Conservation (phyloP, 345 rosid genomes). For the Sonneratia alba region DNA sequence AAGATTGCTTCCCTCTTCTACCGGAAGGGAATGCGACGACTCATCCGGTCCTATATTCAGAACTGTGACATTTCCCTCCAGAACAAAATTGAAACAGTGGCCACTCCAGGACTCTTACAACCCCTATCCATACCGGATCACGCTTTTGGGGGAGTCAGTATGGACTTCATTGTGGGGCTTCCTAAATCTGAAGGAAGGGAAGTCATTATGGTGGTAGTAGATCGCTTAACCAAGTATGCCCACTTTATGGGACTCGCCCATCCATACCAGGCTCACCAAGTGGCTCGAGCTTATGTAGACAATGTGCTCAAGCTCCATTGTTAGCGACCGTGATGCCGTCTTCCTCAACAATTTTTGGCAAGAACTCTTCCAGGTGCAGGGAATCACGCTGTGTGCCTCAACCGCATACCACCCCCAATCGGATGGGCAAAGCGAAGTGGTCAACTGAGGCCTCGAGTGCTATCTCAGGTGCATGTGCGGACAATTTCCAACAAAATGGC, state of each 20-base stretch:
- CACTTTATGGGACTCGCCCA: too few species aligned
- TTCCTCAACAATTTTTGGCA: constrained; percentile 1
- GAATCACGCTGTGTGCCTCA: neutral
- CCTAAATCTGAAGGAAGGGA: too few species aligned
- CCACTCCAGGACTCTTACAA: neutral
- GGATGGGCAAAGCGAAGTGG: neutral
- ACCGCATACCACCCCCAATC: neutral
- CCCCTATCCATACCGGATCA: neutral
- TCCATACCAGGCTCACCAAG: too few species aligned
- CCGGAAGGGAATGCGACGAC: constrained; percentile 1
- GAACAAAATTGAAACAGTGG: neutral
- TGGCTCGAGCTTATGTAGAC: too few species aligned
- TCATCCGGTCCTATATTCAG: neutral
- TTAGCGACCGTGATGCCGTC: neutral
- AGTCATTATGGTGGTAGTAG: too few species aligned
- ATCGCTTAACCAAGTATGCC: too few species aligned
- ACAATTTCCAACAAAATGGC: neutral
- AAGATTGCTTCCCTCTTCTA: neutral
- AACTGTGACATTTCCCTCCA: neutral
- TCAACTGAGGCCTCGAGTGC: neutral
- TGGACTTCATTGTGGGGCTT: too few species aligned
- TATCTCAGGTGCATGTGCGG: neutral
- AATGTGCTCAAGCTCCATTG: too few species aligned
- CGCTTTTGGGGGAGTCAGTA: neutral
- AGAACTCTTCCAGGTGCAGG: neutral